Base-by-base conservation (phyloP, 345 rosid genomes). In the Abelmoschus esculentus region DNA sequence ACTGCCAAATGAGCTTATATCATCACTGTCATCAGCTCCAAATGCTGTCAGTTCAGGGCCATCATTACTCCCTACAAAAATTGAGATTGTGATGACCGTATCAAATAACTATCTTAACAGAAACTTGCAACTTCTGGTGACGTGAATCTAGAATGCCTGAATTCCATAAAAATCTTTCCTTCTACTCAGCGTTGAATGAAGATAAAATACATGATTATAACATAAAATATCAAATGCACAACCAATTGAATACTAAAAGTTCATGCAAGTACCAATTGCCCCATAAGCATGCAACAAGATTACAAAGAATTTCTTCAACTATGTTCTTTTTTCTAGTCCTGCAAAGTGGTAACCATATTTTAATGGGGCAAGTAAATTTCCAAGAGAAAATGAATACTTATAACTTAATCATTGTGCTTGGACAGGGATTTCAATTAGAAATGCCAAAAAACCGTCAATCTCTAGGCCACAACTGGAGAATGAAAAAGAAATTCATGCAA, bases 1-100 rank as follows among this genome's bases (percentile, higher is more conserved):
- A 70, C 77, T 76, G 72, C 77, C 83, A 70, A 70, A 55, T 50
- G 74, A 80, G 66, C 76, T 78, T 73, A 72, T 75, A 31, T 80
- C 80, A 72, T 76, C 80, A 49, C 72, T 55, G 61, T 76, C 83
- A 70, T 82, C 81, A 66, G 68, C 34, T 53, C 76, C 84, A 52
- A 77, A 79, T 49, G 72, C 71, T 17, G 70, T 77, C 70, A 81
- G 28, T 44, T 76, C 70, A 40, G 56, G 70, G 65, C 69, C 64
- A 50, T 44, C 58, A 61, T 67, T 67, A 72, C 32, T 77, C 54
- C 82, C 88, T 82, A 54, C 61, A 50, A 77, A 57, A 53, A 63
- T 69, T 38, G 22, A 59, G 46, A 42, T 57, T 29, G 61, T 60
- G 57, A 2, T 57, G 46, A 49, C 14, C 0, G 26, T 31, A 9